phyloP scores from a whole-genome alignment of 805 yeast species.

The Starmera dryadoides region DNA sequence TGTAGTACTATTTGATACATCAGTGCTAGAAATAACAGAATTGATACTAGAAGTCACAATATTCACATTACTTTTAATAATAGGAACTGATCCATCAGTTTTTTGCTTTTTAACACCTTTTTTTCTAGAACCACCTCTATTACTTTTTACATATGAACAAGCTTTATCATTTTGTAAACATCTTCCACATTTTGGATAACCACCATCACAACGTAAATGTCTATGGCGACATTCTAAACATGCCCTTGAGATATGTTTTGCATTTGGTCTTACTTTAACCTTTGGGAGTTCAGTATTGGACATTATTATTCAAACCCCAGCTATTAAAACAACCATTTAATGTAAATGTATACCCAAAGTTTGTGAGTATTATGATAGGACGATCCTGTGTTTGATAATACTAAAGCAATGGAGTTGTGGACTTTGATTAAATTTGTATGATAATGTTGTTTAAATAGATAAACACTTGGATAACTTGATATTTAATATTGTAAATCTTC shows the following conservation, averaged over 20 bases:
- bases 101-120: constrained; percentile 33
- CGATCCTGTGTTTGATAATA: too few relatives aligned
- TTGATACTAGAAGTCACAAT: too few relatives aligned
- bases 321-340: too few relatives aligned
- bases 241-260: constrained; percentile 39
- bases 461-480: too few relatives aligned
- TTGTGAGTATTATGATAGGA: too few relatives aligned
- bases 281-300: not conserved
- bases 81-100: not conserved
- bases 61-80: too few relatives aligned
- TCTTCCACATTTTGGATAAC: constrained; percentile 35
- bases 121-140: constrained; percentile 46
- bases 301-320: constrained; percentile 1
- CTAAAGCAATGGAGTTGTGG: too few relatives aligned
- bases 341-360: too few relatives aligned
- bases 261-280: constrained; percentile 6
- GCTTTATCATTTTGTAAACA: constrained; percentile 27
- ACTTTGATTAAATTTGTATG: too few relatives aligned
- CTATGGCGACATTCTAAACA: constrained; percentile 45
- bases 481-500: too few relatives aligned
- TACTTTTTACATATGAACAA: constrained; percentile 43
- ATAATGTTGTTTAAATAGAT: too few relatives aligned
- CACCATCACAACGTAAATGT: constrained; percentile 45
- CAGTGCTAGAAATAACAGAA: not conserved
- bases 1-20: not conserved